Conservation (phyloP, 108 stramenopile species). For the Pseudonitzschia pungens region DNA sequence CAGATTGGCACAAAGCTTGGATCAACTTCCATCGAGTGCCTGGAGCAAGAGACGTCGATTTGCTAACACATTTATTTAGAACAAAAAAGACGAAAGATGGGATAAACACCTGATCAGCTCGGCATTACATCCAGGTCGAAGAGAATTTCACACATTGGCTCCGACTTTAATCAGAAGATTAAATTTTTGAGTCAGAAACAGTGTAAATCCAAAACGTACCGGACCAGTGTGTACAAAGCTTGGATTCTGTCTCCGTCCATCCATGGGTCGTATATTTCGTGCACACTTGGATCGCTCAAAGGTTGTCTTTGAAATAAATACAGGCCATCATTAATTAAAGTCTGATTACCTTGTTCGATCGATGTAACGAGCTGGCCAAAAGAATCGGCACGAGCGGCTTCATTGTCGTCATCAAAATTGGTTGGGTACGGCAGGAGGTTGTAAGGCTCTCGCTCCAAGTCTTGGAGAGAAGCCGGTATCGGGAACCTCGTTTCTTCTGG, state of each 20-base stretch:
- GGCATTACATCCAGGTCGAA: background rate
- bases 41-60: constrained; percentile 66
- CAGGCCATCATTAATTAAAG: constrained; percentile 41
- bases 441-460: constrained; percentile 82
- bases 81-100: background rate
- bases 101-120: background rate
- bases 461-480: constrained; percentile 78
- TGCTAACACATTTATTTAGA: constrained; percentile 36
- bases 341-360: constrained; percentile 65
- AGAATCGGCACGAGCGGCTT: constrained; percentile 75
- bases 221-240: constrained; percentile 80
- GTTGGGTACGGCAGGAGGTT: constrained; percentile 85
- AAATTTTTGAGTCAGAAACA: background rate
- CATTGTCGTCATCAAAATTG: constrained; percentile 86
- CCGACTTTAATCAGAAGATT: background rate
- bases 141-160: background rate
- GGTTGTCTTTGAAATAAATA: constrained; percentile 44
- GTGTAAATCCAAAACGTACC: constrained; percentile 35
- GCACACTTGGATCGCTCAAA: background rate
- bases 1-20: constrained; percentile 55
- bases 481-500: constrained; percentile 48
- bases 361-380: constrained; percentile 60
- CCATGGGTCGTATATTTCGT: constrained; percentile 48
- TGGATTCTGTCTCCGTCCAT: constrained; percentile 67
- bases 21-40: constrained; percentile 55